Base-by-base conservation (phyloP, 179 eudicot species). In the Carnegiea gigantea region DNA sequence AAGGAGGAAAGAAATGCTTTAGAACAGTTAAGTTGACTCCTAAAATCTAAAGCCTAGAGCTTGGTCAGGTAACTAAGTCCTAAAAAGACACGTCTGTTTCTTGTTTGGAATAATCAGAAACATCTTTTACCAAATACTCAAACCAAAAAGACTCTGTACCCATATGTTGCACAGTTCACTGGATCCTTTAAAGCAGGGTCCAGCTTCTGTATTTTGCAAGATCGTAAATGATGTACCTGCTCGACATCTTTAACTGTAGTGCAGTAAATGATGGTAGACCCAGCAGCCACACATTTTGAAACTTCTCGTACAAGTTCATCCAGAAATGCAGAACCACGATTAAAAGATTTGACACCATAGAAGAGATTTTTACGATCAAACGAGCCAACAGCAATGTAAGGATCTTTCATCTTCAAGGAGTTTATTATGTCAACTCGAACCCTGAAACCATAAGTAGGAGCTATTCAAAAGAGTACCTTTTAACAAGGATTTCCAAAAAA, bases 291-390 rank as follows among this genome's bases (percentile, higher is more conserved):
- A 83, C 79, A 88, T 76, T 87, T 89, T 67, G 91, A 86, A 74
- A 94, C 88, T 86, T 94, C 93, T 83, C 77, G 78, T 71, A 91
- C 86, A 79, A 94, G 86, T 84, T 91, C 92, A 30, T 89, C 86
- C 85, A 94, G 70, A 80, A 90, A 92, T 33, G 86, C 73, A 82
- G 44, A 65, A 44, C 95, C 86, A 70, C 88, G 93, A 70, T 77
- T 88, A 80, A 89, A 81, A 78, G 92, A 77, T 85, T 94, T 92
- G 79, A 85, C 97, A 73, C 95, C 90, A 84, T 92, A 94, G 80
- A 91, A 92, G 38, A 94, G 92, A 86, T 94, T 94, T 81, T 84
- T 82, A 82, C 97, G 98, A 83, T 94, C 97, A 82, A 92, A 94
- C 65, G 98, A 92, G 51, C 98, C 98, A 85, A 91, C 75, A 73